A percentile compares a stretch with the other conserved stretches of the same genome.
Evolutionary conservation across 495 filamentous ascomycete genomes (phyloP).

Genomic region (Tuber indicum): DNA sequence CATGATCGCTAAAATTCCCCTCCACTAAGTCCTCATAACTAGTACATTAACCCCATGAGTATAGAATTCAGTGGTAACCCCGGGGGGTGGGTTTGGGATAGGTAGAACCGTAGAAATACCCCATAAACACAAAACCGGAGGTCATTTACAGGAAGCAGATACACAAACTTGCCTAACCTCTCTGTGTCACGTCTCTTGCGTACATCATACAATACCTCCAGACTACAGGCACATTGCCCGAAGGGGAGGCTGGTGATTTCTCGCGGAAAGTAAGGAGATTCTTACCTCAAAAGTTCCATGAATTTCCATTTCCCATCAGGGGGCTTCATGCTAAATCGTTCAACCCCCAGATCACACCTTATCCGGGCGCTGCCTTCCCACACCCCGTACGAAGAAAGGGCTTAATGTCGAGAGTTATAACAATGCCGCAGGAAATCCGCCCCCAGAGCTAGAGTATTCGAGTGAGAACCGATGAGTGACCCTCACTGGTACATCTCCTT

Average conservation of each 20-base stretch:
- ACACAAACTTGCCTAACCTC: not conserved
- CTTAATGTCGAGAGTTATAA: not conserved
- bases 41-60: not conserved
- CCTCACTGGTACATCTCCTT: not conserved
- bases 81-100: not conserved
- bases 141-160: not conserved
- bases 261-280: not conserved
- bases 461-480: not conserved
- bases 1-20: not conserved
- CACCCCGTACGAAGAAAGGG: not conserved
- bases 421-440: not conserved
- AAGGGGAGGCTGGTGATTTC: not conserved
- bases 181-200: not conserved
- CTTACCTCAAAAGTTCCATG: not conserved
- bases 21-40: not conserved
- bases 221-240: not conserved
- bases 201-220: not conserved
- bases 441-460: not conserved
- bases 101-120: too few relatives aligned
- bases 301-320: not conserved
- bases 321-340: not conserved
- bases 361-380: not conserved
- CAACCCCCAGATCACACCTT: not conserved
- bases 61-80: not conserved
- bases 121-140: not conserved